A percentile compares a stretch with the other conserved stretches of the same genome.
Evolutionary conservation across 129 eudicot genomes (phyloP).

Genomic region (Rutidosis leptorrhynchoides): DNA sequence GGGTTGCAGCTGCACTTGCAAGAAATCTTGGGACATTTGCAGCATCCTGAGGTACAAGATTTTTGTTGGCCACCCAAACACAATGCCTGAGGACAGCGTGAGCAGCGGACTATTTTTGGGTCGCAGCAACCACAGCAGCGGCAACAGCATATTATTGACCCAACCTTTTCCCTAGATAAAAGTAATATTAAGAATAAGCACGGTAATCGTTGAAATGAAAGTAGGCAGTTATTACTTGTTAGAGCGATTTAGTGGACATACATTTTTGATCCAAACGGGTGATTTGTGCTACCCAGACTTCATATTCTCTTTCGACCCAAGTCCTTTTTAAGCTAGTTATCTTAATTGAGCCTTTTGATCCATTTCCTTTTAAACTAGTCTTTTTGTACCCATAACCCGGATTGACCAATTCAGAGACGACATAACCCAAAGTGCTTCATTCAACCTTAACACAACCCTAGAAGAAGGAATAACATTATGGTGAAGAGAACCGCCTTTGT

Average conservation of each 20-base stretch:
- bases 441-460: no score
- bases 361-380: not conserved
- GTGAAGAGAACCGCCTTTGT: no score
- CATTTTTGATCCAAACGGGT: not conserved
- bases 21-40: slow-evolving; percentile 25
- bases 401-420: not conserved
- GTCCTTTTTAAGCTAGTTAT: no score
- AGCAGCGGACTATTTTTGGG: not conserved
- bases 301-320: not conserved
- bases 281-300: not conserved
- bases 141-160: slow-evolving; percentile 18
- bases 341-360: not conserved
- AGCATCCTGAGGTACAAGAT: slow-evolving; percentile 12
- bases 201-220: not conserved
- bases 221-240: not conserved
- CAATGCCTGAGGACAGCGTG: not conserved
- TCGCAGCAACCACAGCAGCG: slow-evolving; percentile 24
- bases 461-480: no score
- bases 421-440: not conserved
- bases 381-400: not conserved
- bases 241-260: not conserved
- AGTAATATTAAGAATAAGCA: not conserved
- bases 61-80: not conserved
- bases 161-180: not conserved
- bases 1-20: slow-evolving; percentile 26